Base-by-base conservation (phyloP, 148 eudicot genomes). In the Selenicereus undatus region DNA sequence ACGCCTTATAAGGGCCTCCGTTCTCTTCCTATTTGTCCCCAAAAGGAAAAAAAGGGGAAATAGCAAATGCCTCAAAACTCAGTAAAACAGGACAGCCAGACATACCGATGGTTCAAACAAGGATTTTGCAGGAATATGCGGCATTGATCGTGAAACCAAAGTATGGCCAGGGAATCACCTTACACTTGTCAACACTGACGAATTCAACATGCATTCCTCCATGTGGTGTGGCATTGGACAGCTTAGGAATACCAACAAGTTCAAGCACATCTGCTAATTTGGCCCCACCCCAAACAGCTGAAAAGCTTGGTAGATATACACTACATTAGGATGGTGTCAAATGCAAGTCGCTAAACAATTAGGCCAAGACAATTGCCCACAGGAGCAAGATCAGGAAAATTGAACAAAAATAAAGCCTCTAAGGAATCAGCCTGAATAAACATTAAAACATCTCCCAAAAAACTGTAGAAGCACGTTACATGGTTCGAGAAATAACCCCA, bases 191-290 rank as follows among this genome's bases (percentile, higher is more conserved):
- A 86, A 95, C 84, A 89, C 99, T 95, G 20, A 93, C 93, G 78
- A 95, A 95, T 83, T 93, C 99, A 77, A 93, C 99, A 86, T 95
- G 99, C 78, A 87, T 92, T 80, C 97, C 97, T 82, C 99, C 97
- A 42, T 87, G 83, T 78, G 89, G 84, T 70, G 97, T 91, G 35
- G 81, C 81, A 76, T 82, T 84, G 42, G 97, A 84, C 73, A 84
- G 89, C 76, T 93, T 90, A 62, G 92, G 90, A 82, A 95, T 86
- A 71, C 97, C 97, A 80, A 88, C 79, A 68, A 95, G 93, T 81
- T 95, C 97, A 71, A 95, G 97, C 79, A 95, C 97, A 89, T 95
- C 99, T 36, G 97, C 92, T 80, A 95, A 79, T 87, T 91, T 95
- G 36, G 99, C 97, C 39, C 99, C 97, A 86, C 92, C 86, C 98